Evolutionary conservation across 768 basidiomycete genomes (phyloP), one percentile per base, ranked within the genome.

Genomic region (Sporobolomyces pararoseus): DNA sequence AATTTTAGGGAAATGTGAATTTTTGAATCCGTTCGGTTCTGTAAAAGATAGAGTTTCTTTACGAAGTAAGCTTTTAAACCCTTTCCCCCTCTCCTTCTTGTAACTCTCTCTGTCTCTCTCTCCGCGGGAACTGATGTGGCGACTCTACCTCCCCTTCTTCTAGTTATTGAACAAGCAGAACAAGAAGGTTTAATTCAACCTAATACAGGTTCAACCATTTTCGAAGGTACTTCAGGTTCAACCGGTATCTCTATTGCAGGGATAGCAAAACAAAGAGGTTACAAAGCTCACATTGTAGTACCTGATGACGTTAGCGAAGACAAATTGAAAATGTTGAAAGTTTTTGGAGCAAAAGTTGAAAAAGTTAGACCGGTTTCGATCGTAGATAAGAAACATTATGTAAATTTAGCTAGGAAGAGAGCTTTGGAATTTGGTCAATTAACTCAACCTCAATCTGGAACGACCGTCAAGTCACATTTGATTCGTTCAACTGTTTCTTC

Each of bases 21-120:
- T 88, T 78, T 78, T 98, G 68, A 99, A 99, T 79, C 95, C 96
- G 1, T 95, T 95, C 31, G 96, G 96, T 47, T 97, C 94, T 63
- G 89, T 97, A 58, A 99, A 99, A 79, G 96, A 99, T 79, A 86
- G 96, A 35, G 95, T 98, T n/a, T 95, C 94, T 0, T 79, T 97
- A 68, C 85, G 87, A 79, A 91, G 39, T 42, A 17, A 42, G 17
- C 39, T 42, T 9, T 9, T 9, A 9, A 9, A 9, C 39, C 39
- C 39, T 42, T 42, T 9, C 17, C 17, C 39, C 10, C n/a, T n/a
- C n/a, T n/a, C n/a, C n/a, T n/a, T 42, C 39, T 42, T 42, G 39
- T 17, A 17, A 42, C 10, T 42, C 9, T 17, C 10, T 42, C 39
- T 42, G 10, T 42, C 39, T 17, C 39, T 42, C 17, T 17, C 39